Evolutionary conservation across 2,329 filamentous ascomycete species (phyloP).

Genomic region (Eutypa lata): DNA sequence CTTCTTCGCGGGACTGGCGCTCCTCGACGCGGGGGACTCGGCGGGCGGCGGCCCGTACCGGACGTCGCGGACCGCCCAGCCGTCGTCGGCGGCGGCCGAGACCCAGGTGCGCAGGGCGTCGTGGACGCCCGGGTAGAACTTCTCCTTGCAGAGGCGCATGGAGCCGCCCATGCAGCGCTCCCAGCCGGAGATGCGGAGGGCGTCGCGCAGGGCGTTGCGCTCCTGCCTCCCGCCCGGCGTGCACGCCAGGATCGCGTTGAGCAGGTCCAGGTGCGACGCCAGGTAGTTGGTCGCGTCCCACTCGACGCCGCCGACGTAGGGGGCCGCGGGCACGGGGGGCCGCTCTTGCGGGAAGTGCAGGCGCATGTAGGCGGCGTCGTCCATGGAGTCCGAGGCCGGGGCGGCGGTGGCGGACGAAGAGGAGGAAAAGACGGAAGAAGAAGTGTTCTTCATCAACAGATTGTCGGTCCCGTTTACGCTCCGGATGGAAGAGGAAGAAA

Average conservation of each 20-base stretch:
- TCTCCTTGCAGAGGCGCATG: constrained; percentile 90
- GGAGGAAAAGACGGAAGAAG: too few relatives aligned
- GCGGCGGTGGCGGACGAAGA: constrained; percentile 17
- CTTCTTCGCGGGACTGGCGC: constrained; percentile 43
- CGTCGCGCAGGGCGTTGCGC: constrained; percentile 74
- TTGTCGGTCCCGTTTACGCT: too few relatives aligned
- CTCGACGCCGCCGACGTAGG: constrained; percentile 94
- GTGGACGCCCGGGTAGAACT: constrained; percentile 92
- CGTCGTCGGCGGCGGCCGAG: constrained; percentile 79
- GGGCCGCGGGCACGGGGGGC: constrained; percentile 87
- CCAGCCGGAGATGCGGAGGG: constrained; percentile 80
- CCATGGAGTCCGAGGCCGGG: constrained; percentile 32
- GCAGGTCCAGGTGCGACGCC: constrained; percentile 84
- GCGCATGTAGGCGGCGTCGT: constrained; percentile 59
- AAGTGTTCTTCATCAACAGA: too few relatives aligned
- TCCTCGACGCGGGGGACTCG: constrained; percentile 21
- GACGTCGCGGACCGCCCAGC: constrained; percentile 80
- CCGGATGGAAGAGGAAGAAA: constrained; percentile 16
- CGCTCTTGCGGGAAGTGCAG: constrained; percentile 80
- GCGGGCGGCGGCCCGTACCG: constrained; percentile 61
- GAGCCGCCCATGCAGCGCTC: constrained; percentile 85
- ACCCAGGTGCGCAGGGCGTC: constrained; percentile 89
- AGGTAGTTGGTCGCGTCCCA: constrained; percentile 99
- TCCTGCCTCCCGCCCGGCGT: constrained; percentile 61
- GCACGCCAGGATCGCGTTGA: constrained; percentile 87